Conservation (phyloP, 225 moss, liverwort and hornwort genomes). For the Pleurozium schreberi region DNA sequence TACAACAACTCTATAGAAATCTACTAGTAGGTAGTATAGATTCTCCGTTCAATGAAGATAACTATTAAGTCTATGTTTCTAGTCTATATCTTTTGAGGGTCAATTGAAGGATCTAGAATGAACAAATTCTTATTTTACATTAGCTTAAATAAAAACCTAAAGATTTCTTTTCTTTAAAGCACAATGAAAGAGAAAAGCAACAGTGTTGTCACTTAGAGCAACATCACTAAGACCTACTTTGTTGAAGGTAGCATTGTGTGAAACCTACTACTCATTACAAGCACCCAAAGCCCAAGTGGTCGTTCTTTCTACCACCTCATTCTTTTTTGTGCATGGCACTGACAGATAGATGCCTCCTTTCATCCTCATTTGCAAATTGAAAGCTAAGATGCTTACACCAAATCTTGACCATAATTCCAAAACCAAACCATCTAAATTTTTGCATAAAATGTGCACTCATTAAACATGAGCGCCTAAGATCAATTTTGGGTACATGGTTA, state of each 20-base stretch:
- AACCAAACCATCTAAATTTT: not conserved
- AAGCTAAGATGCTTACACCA: too few relatives aligned
- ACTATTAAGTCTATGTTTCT: not conserved
- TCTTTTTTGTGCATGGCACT: not conserved
- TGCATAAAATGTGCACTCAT: not conserved
- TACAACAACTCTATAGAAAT: not conserved
- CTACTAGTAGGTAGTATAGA: not conserved
- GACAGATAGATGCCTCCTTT: not conserved
- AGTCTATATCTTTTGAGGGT: not conserved
- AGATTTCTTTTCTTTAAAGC: not conserved
- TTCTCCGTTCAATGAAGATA: rapidly evolving
- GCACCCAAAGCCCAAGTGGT: too few relatives aligned
- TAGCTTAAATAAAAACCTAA: not conserved
- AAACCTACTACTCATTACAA: not conserved
- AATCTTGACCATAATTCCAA: too few relatives aligned
- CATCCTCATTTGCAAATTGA: too few relatives aligned
- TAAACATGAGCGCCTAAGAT: too few relatives aligned
- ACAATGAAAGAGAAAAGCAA: too few relatives aligned
- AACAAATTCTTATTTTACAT: not conserved
- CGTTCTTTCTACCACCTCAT: too few relatives aligned
- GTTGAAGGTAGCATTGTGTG: not conserved
- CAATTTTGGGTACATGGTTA: not conserved
- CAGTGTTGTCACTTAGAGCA: not conserved
- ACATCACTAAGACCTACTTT: not conserved
- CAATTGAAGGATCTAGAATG: rapidly evolving